phyloP scores from a whole-genome alignment of 495 filamentous ascomycete species.

The Podospora comata region DNA sequence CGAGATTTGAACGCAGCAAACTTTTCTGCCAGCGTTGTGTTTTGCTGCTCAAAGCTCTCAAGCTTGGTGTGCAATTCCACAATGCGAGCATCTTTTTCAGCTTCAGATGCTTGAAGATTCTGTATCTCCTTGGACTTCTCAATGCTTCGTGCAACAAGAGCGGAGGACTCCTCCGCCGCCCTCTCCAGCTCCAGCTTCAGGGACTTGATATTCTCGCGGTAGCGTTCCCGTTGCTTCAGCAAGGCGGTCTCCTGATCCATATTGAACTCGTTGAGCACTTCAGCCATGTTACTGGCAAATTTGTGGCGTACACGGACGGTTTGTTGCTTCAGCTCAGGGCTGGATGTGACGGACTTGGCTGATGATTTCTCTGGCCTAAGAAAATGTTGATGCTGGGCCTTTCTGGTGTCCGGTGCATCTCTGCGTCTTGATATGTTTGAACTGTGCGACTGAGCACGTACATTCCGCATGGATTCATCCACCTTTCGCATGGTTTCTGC shows the following conservation, averaged over 20 bases:
- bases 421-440: slow-evolving; percentile 10
- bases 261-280: slow-evolving; percentile 29
- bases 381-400: neutral
- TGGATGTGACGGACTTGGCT: slow-evolving; percentile 8
- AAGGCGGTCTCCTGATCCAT: slow-evolving; percentile 19
- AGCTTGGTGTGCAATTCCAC: slow-evolving; percentile 27
- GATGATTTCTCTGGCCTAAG: neutral
- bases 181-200: slow-evolving; percentile 18
- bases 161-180: neutral
- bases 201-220: slow-evolving; percentile 24
- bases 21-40: slow-evolving; percentile 31
- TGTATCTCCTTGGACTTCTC: slow-evolving; percentile 26
- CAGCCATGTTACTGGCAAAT: slow-evolving; percentile 24
- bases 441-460: neutral
- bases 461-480: neutral
- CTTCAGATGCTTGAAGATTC: slow-evolving; percentile 22
- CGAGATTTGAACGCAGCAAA: slow-evolving; percentile 29
- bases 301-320: slow-evolving; percentile 24
- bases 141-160: slow-evolving; percentile 4
- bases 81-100: slow-evolving; percentile 24
- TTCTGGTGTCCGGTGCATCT: slow-evolving; percentile 1
- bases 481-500: neutral
- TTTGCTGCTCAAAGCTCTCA: slow-evolving; percentile 17
- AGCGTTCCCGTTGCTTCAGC: slow-evolving; percentile 21
- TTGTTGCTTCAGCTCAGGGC: slow-evolving; percentile 13